A percentile compares a stretch with the other conserved stretches of the same genome.
These are phyloP conservation scores for Alternaria tenuissima DNA, from an alignment of 2,329 filamentous ascomycete species.

Conservation along the genomic window DNA sequence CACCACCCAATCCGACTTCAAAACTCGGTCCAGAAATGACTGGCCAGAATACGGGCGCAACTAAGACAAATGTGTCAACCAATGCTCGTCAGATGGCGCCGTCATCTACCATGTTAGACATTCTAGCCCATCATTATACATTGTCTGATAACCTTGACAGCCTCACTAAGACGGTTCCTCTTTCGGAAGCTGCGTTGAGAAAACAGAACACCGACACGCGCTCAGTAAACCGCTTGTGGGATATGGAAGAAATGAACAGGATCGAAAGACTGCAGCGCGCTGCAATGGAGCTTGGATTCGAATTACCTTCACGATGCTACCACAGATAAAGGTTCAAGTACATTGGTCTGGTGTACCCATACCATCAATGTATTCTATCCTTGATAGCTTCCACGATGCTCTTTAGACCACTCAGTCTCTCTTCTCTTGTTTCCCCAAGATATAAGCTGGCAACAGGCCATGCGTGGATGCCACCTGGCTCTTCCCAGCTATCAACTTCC, in stretches of 20 bases:
- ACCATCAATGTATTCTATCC: constrained; percentile 33
- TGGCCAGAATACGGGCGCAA: not conserved
- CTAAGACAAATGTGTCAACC: not conserved
- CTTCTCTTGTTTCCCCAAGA: constrained; percentile 57
- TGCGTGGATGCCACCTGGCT: constrained; percentile 75
- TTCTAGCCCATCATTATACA: not conserved
- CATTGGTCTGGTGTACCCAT: not conserved
- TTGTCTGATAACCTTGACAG: not conserved
- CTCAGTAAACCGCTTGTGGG: constrained; percentile 5
- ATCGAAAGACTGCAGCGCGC: constrained; percentile 14
- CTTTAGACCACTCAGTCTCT: constrained; percentile 58
- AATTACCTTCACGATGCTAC: constrained; percentile 14
- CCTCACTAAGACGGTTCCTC: not conserved
- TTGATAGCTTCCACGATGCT: constrained; percentile 53
- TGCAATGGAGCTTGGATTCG: constrained; percentile 16
- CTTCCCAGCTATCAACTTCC: constrained; percentile 65
- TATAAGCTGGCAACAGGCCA: constrained; percentile 78
- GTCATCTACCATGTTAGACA: not conserved
- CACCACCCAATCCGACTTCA: not conserved
- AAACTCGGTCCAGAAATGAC: not conserved
- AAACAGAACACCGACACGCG: constrained; percentile 10
- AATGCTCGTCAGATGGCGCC: not conserved
- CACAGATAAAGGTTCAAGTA: constrained; percentile 5
- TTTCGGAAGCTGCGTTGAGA: constrained; percentile 7
- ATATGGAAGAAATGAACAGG: constrained; percentile 7